Evolutionary conservation across 257 asterid species (phyloP), one percentile per base, ranked within the genome.

Genomic region (Fraxinus quadrangulata): DNA sequence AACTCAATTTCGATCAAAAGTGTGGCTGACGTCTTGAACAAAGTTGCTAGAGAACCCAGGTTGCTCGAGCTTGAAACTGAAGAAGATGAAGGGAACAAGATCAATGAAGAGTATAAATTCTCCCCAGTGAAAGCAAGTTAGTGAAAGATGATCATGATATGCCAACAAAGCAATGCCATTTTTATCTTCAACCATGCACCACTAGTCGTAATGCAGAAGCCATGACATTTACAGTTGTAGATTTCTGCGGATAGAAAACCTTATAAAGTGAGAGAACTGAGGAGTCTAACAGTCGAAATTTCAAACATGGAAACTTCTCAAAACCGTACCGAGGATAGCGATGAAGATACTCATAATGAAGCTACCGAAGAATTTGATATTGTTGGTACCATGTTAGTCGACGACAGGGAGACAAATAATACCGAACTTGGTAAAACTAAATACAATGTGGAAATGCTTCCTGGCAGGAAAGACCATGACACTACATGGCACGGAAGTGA

Each of bases 21-120:
- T 17, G 81, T 88, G 54, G 85, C 84, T 28, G 96, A 92, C 67
- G 93, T 92, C 39, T 75, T 92, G 80, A 76, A 85, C 73, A 89
- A 87, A 86, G 95, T 92, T 24, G 89, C 89, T 2, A 83, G 78
- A 23, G 96, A 92, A 30, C 96, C 97, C 4, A 82, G 80, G 66
- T 65, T 91, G 67, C 79, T 92, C 21, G 90, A 86, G 78, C 89
- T 91, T 49, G 89, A 83, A 23, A 75, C 72, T 3, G 90, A 84
- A 69, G 86, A 76, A 26, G 76, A 74, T 21, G 81, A 75, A 72
- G 87, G 81, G 21, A 68, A 59, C 67, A 78, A 72, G 54, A 81
- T 12, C 0, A 74, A 59, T n/a, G 88, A 83, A 74, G 88, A 81
- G 30, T 10, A 1, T 26, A 1, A 26, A 26, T 26, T 26, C 28